Percentiles rank a stretch among this genome's conserved stretches.
These are phyloP conservation scores for Calamus simplicifolius DNA, from an alignment of 176 grass and related monocot species.

Conservation along the genomic window DNA sequence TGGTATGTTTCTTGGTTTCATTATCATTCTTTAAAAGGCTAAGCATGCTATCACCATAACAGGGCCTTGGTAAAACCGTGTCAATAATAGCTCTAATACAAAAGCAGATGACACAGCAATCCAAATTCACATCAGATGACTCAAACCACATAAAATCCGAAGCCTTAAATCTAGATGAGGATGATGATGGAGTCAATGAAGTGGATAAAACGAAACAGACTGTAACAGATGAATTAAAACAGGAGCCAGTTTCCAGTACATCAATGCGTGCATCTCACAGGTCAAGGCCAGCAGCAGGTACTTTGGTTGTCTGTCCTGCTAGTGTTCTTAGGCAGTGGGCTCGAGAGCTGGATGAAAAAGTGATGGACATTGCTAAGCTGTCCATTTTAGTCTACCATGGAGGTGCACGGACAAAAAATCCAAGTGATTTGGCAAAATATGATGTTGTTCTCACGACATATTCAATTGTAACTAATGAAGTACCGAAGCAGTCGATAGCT, in stretches of 20 bases:
- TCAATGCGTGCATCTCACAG: slow-evolving; percentile 30
- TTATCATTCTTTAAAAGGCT: neutral
- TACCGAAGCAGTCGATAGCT: slow-evolving; percentile 61
- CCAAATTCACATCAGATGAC: slow-evolving; percentile 59
- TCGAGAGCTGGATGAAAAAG: slow-evolving; percentile 72
- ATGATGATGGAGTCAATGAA: slow-evolving; percentile 43
- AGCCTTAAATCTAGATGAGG: slow-evolving; percentile 87
- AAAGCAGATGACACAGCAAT: slow-evolving; percentile 80
- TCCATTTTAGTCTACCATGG: slow-evolving; percentile 95
- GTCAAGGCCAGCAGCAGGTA: slow-evolving; percentile 83
- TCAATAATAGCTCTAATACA: slow-evolving; percentile 95
- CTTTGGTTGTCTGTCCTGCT: slow-evolving; percentile 89
- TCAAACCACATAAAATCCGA: slow-evolving; percentile 64
- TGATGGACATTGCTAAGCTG: slow-evolving; percentile 54
- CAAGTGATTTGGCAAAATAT: slow-evolving; percentile 73
- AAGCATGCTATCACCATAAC: slow-evolving; percentile 24
- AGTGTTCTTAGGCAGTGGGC: slow-evolving; percentile 93
- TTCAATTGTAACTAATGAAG: slow-evolving; percentile 93
- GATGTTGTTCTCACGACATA: slow-evolving; percentile 96
- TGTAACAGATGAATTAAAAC: slow-evolving; percentile 27
- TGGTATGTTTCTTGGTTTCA: too few species aligned
- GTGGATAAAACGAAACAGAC: slow-evolving; percentile 21
- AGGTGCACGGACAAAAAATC: slow-evolving; percentile 82
- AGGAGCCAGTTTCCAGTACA: slow-evolving; percentile 23
- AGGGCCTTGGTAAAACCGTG: slow-evolving; percentile 97